Percentiles rank a stretch among this genome's conserved stretches.
Conservation (phyloP, 2,329 filamentous ascomycete genomes). For the Talaromyces sp. region DNA sequence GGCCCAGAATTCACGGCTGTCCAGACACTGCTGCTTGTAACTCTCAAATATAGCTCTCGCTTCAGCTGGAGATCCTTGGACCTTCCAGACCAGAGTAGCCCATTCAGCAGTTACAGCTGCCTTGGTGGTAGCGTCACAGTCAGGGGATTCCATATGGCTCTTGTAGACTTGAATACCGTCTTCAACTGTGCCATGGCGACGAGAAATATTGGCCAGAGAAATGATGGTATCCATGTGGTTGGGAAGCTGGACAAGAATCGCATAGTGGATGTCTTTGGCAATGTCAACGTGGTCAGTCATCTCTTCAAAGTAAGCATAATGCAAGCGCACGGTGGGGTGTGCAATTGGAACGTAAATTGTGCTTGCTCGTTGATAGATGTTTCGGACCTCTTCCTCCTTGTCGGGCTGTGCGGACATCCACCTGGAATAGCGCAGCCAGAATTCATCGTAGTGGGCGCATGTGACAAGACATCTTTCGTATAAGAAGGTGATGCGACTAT, state of each 20-base stretch:
- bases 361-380: slow-evolving; percentile 83
- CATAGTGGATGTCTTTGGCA: slow-evolving; percentile 77
- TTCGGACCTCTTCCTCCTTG: slow-evolving; percentile 85
- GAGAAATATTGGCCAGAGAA: slow-evolving; percentile 79
- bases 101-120: slow-evolving; percentile 83
- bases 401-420: slow-evolving; percentile 81
- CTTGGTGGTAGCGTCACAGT: slow-evolving; percentile 72
- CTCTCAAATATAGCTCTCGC: slow-evolving; percentile 77
- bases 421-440: slow-evolving; percentile 93
- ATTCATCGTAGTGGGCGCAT: slow-evolving; percentile 92
- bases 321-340: slow-evolving; percentile 73
- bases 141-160: slow-evolving; percentile 67
- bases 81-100: slow-evolving; percentile 81
- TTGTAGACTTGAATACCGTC: slow-evolving; percentile 81
- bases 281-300: slow-evolving; percentile 69
- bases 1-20: slow-evolving; percentile 84
- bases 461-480: slow-evolving; percentile 93
- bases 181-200: slow-evolving; percentile 76
- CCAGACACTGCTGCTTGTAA: slow-evolving; percentile 76
- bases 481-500: slow-evolving; percentile 67
- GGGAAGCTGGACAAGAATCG: slow-evolving; percentile 70
- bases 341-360: slow-evolving; percentile 83
- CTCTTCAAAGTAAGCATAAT: slow-evolving; percentile 95
- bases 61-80: slow-evolving; percentile 72
- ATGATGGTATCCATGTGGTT: slow-evolving; percentile 82